These are phyloP conservation scores for Serendipita sp. DNA, from an alignment of 768 basidiomycete genomes.

Conservation along the genomic window DNA sequence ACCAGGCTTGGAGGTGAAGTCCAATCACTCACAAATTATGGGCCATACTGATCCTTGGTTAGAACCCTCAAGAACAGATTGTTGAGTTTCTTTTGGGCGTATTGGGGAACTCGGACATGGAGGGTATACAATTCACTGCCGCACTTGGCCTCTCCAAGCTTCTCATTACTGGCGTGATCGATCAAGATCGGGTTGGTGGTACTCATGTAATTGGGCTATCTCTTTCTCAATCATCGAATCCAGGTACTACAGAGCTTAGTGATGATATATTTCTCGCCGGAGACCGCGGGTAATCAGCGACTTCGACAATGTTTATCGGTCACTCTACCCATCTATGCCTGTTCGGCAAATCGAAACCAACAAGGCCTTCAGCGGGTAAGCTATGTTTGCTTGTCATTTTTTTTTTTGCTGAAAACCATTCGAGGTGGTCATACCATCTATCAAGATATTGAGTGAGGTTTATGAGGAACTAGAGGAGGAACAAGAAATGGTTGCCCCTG, in stretches of 20 bases:
- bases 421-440: conserved; percentile 25
- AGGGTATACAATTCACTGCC: conserved; percentile 50
- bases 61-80: conserved; percentile 33
- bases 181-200: conserved; percentile 45
- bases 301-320: conserved; percentile 73
- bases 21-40: conserved; percentile 11
- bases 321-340: conserved; percentile 78
- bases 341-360: conserved; percentile 63
- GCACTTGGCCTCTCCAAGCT: conserved; percentile 78
- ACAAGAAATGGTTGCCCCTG: conserved; percentile 53
- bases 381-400: conserved; percentile 13
- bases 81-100: conserved; percentile 49
- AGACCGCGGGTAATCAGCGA: conserved; percentile 64
- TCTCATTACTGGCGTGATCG: conserved; percentile 56
- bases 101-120: conserved; percentile 38
- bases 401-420: neutral
- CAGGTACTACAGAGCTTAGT: conserved; percentile 36
- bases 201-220: neutral
- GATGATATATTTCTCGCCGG: conserved; percentile 58
- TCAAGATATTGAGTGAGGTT: conserved; percentile 19
- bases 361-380: conserved; percentile 48
- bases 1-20: conserved; percentile 15
- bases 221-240: neutral
- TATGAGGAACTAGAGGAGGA: conserved; percentile 37
- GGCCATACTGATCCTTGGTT: neutral